Base-by-base conservation (phyloP, 1,139 yeast species). In the Sugiyamaella neomexicana region DNA sequence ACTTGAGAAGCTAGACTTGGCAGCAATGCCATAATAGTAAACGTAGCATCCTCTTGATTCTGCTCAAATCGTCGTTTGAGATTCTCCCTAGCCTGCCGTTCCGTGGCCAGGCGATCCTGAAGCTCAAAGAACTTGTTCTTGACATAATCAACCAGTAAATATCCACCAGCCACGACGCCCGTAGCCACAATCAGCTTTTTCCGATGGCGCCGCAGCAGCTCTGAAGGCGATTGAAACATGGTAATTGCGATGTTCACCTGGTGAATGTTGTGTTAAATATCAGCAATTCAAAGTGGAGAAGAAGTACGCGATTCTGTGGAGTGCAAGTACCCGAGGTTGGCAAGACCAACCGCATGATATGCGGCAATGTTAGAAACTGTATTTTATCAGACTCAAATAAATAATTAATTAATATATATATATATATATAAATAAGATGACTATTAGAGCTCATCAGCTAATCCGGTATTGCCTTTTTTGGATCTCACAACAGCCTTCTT, bases 31-130 rank as follows among this genome's bases (percentile, higher is more conserved):
- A 88, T 77, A 56, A 91, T 82, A 0, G 98, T 91, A 71, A 83
- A 84, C 54, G 88, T 79, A 50, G 97, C 89, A 72, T 93, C 98
- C 64, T 85, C 86, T 67, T 91, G 98, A 17, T 97, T 93, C 73
- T 90, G 97, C 53, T 86, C 83, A 66, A 90, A 93, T 58, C 96
- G 74, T 15, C 76, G 65, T 49, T 74, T 72, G 45, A 75, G 65
- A 56, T 87, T 95, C 65, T 89, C 96, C 63, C 85, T 82, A 52
- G 90, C 85, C 57, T 85, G 81, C 55, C 86, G 80, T 71, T 89
- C 95, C 63, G 87, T 88, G 56, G 81, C 78, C 56, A 89, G 72
- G 47, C 85, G 77, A 60, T 84, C 81, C 67, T 86, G 91, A 62
- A 86, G 79, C 67, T 85, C 84, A 52, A 79, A 73, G 60, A 89